Conservation (phyloP, 2,329 filamentous ascomycete species). For the Clarireedia homoeocarpa region DNA sequence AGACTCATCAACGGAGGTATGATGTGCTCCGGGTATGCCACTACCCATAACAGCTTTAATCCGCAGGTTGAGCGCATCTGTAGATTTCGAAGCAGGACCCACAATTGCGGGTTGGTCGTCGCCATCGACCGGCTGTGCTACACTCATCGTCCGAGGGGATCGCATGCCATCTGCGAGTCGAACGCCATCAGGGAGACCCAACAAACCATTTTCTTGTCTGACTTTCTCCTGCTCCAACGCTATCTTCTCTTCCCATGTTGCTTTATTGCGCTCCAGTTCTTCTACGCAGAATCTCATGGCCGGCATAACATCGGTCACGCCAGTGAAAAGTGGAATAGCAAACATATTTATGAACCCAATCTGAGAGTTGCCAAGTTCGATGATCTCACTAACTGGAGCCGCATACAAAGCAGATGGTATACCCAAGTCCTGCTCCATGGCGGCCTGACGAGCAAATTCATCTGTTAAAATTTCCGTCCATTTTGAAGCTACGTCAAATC, state of each 20-base stretch:
- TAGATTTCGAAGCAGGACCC: slow-evolving; percentile 7
- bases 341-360: slow-evolving; percentile 97
- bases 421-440: slow-evolving; percentile 81
- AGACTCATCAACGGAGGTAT: slow-evolving; percentile 16
- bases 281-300: slow-evolving; percentile 76
- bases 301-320: slow-evolving; percentile 78
- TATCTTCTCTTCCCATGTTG: slow-evolving; percentile 62
- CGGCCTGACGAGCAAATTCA: slow-evolving; percentile 87
- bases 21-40: slow-evolving; percentile 15
- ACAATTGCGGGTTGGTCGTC: slow-evolving; percentile 15
- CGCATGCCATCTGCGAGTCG: slow-evolving; percentile 24
- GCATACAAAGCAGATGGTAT: slow-evolving; percentile 85
- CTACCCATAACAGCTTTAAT: slow-evolving; percentile 21
- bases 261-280: slow-evolving; percentile 71
- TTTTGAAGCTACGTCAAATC: slow-evolving; percentile 70
- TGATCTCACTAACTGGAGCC: slow-evolving; percentile 71
- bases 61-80: slow-evolving; percentile 15
- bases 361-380: slow-evolving; percentile 79
- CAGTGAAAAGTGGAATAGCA: slow-evolving; percentile 83
- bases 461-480: slow-evolving; percentile 95
- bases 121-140: slow-evolving; percentile 18
- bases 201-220: slow-evolving; percentile 29
- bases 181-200: slow-evolving; percentile 27
- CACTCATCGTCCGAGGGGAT: slow-evolving; percentile 27
- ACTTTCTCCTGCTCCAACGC: slow-evolving; percentile 46